Base-by-base conservation (phyloP, 495 filamentous ascomycete species). In the Xylaria sp. region DNA sequence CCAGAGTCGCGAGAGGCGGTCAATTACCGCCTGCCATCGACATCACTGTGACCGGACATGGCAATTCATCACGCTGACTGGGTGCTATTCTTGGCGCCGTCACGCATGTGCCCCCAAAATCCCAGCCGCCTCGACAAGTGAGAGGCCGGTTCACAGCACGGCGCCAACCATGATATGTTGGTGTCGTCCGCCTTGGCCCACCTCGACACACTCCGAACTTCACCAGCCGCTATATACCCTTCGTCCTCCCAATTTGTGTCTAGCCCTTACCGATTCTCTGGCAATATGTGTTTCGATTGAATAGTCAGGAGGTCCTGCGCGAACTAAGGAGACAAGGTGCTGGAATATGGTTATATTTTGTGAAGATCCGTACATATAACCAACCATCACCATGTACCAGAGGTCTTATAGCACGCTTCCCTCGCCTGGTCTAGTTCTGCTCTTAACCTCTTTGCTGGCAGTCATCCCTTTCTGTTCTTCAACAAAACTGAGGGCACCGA, bases 221-320 rank as follows among this genome's bases (percentile, higher is more conserved):
- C 84, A 85, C 80, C 83, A 85, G 81, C 82, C 83, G 83, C 84
- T 86, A 85, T 85, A 86, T 86, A 85, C 83, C 80, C 82, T 73
- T 75, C 73, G 72, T 71, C 67, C 77, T 80, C 77, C 81, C 78
- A 73, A 75, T 72, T 40, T 70, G 74, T 71, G 72, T 75, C 67
- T 73, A 65, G 76, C 80, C 74, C 74, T 75, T 71, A 75, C 74
- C 76, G 67, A 77, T 84, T 80, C 80, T 80, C 80, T 43, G 77
- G 83, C 83, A 81, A 76, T 72, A 76, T 72, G 78, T 77, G 81
- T 86, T 84, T 85, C 82, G 81, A 79, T 78, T 74, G 61, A 74
- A 80, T 70, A 70, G 64, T 68, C 74, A 80, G 82, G 82, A 81
- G 74, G 76, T 76, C 44, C 74, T 76, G 72, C 76, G 75, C 76